These are phyloP conservation scores for Paraconiothyrium sp. DNA, from an alignment of 2,329 filamentous ascomycete species.

Conservation along the genomic window DNA sequence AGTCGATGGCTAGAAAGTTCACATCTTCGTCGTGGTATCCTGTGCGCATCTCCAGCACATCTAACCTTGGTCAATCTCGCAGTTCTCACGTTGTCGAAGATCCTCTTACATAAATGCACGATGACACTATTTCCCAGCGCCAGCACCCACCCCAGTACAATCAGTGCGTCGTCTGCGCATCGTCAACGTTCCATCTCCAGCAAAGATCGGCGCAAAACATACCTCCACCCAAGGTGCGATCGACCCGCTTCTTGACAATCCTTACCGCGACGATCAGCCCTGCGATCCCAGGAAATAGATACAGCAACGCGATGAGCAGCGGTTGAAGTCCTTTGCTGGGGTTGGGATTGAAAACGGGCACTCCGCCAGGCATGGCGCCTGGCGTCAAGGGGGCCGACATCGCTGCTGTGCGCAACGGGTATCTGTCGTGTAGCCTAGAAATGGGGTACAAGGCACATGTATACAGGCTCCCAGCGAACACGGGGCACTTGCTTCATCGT, in stretches of 20 bases:
- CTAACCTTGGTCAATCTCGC: slow-evolving; percentile 15
- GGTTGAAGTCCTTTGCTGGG: slow-evolving; percentile 27
- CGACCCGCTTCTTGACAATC: slow-evolving; percentile 27
- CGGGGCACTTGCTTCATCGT: not conserved
- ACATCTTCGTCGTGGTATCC: slow-evolving; percentile 29
- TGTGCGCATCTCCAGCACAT: slow-evolving; percentile 21
- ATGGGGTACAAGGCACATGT: not conserved
- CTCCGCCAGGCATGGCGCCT: not conserved
- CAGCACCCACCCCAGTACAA: slow-evolving; percentile 24
- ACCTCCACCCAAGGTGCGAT: slow-evolving; percentile 29
- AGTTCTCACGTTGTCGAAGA: not conserved
- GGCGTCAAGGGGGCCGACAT: not conserved
- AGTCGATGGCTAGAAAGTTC: slow-evolving; percentile 8
- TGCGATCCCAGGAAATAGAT: slow-evolving; percentile 25
- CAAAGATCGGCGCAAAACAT: slow-evolving; percentile 6
- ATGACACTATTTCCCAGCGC: slow-evolving; percentile 24
- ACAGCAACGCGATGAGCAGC: slow-evolving; percentile 24
- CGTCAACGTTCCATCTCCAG: not conserved
- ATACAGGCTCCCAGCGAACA: not conserved
- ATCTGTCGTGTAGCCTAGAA: not conserved
- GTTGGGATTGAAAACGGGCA: not conserved
- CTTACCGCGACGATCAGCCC: slow-evolving; percentile 23
- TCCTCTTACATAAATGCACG: slow-evolving; percentile 27
- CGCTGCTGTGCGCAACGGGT: not conserved
- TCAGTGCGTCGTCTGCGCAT: slow-evolving; percentile 21